Base-by-base conservation (phyloP, 257 asterid species). In the Rhazya stricta region DNA sequence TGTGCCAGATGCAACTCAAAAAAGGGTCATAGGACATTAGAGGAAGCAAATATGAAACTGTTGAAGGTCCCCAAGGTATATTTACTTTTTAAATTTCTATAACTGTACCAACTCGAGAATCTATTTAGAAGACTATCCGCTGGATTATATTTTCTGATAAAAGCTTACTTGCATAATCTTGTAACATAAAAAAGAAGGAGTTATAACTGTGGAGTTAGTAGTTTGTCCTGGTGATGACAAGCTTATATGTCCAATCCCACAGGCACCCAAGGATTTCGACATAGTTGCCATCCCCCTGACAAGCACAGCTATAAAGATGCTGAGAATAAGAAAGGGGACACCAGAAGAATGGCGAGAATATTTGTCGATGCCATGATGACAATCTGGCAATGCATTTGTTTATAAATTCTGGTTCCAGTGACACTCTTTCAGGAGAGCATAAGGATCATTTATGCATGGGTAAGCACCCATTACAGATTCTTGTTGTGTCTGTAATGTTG, bases 271-370 rank as follows among this genome's bases (percentile, higher is more conserved):
- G 84, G 97, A 93, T 79, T 88, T 81, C 72, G 97, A 91, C 68
- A 74, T 93, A 69, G 81, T 91, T 36, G 88, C 98, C 60, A 89
- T 93, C 82, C 98, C 98, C 43, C 42, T 93, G 66, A 89, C 98
- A 16, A 79, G 80, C 83, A 76, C 87, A 0, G 84, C 97, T 1
- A 54, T 91, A 76, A 88, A 82, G 83, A 85, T 88, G 96, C 78
- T 93, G 82, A 86, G 79, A 81, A 56, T 43, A 84, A 84, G 88
- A 56, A 89, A 91, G 32, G 98, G 87, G 37, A 82, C 86, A 77
- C 98, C 98, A 3, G 96, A 91, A 81, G 98, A 93, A 82, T 93
- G 98, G 97, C 85, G 41, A 70, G 91, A 91, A 61, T 93, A 93
- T 80, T 88, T 93, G 73, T 84, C 97, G 12, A 83, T 80, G 85